Percentiles rank a stretch among this genome's conserved stretches.
phyloP scores from a whole-genome alignment of 2,329 filamentous ascomycete species.

The Neofusicoccum parvum region DNA sequence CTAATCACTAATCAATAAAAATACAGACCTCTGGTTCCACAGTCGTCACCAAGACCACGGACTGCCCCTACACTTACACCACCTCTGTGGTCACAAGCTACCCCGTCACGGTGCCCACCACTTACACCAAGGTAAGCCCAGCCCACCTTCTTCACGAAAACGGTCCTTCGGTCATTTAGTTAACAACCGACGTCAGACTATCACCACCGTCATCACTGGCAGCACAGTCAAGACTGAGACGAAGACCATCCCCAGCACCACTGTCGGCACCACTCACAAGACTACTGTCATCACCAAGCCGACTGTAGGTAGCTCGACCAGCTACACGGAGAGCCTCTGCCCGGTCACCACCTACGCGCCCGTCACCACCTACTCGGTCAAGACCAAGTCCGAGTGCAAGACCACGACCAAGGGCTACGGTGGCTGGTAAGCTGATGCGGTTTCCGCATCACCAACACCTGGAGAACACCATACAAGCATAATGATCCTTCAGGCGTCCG shows the following conservation, averaged over 20 bases:
- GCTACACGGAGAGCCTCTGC: slow-evolving; percentile 22
- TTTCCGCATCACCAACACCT: not conserved
- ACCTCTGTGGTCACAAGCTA: not conserved
- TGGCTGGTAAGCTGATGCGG: not conserved
- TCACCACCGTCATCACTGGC: too few species aligned
- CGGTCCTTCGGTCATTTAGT: too few species aligned
- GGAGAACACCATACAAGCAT: not conserved
- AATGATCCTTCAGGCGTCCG: not conserved
- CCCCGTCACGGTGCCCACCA: not conserved
- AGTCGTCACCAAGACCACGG: slow-evolving; percentile 24
- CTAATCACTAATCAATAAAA: not conserved
- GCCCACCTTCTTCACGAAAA: too few species aligned
- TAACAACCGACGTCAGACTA: too few species aligned
- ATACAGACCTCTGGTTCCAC: not conserved
- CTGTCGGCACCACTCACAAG: slow-evolving; percentile 24
- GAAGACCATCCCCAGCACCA: slow-evolving; percentile 1
- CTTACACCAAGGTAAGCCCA: not conserved
- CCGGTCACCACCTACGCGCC: slow-evolving; percentile 28
- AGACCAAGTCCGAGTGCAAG: slow-evolving; percentile 28
- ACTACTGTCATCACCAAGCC: slow-evolving; percentile 21
- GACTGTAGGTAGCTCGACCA: slow-evolving; percentile 24
- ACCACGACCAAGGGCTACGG: slow-evolving; percentile 24
- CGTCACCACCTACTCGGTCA: slow-evolving; percentile 25
- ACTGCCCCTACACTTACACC: slow-evolving; percentile 22
- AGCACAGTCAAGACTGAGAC: not conserved